Conservation (phyloP, 78 protist genomes). For the Cavenderia fasciculata region DNA sequence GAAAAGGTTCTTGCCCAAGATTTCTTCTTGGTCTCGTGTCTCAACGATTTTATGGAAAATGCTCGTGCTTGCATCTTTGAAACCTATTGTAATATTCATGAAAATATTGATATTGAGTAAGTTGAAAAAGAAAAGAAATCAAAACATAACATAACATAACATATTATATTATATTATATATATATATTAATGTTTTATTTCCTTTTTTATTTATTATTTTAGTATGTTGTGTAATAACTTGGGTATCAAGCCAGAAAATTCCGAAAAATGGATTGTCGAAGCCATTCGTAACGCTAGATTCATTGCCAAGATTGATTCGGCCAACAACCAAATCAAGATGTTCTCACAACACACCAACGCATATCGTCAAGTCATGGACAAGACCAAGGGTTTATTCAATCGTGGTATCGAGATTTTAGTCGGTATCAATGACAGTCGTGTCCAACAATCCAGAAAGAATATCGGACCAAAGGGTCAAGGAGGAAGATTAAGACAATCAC, state of each 20-base stretch:
- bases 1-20: slow-evolving; percentile 88
- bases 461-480: background rate
- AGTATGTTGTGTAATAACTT: slow-evolving; percentile 89
- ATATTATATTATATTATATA: background rate
- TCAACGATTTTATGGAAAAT: slow-evolving; percentile 88
- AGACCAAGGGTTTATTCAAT: slow-evolving; percentile 82
- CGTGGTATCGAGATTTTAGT: slow-evolving; percentile 76
- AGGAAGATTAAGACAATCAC: background rate
- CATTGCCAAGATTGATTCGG: slow-evolving; percentile 92
- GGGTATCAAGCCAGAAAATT: slow-evolving; percentile 78
- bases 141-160: background rate
- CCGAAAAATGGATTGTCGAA: slow-evolving; percentile 95
- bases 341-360: slow-evolving; percentile 77
- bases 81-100: slow-evolving; percentile 93
- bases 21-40: slow-evolving; percentile 77
- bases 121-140: background rate
- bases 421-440: slow-evolving; percentile 64
- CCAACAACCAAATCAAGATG: slow-evolving; percentile 83
- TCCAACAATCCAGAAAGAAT: slow-evolving; percentile 36
- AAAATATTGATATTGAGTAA: slow-evolving; percentile 87
- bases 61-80: slow-evolving; percentile 93
- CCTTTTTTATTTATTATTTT: background rate
- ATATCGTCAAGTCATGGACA: slow-evolving; percentile 91
- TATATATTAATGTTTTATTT: background rate
- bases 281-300: slow-evolving; percentile 89